Evolutionary conservation across 163 green algal species (phyloP).

Genomic region (Chlorella variabilis): DNA sequence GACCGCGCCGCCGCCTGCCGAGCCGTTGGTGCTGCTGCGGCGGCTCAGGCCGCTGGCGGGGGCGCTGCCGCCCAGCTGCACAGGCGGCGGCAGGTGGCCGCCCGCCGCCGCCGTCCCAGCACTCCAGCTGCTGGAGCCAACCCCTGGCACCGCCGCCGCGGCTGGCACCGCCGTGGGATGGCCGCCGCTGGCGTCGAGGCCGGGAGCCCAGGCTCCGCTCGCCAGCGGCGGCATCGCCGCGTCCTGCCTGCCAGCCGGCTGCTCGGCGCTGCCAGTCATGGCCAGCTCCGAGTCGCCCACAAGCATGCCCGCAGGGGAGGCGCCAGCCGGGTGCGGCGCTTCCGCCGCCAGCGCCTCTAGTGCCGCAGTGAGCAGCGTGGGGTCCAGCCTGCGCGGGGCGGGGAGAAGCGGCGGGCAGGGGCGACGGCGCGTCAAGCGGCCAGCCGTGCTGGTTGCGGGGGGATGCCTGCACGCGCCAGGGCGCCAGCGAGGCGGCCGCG

Average conservation of each 20-base stretch:
- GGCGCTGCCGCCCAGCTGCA: slow-evolving; percentile 28
- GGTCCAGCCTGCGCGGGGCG: slow-evolving; percentile 2
- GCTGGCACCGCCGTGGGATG: neutral
- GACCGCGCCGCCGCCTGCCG: too few species aligned
- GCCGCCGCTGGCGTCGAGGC: too few species aligned
- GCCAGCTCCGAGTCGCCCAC: slow-evolving; percentile 27
- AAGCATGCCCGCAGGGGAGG: slow-evolving; percentile 8
- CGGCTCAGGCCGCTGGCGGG: neutral
- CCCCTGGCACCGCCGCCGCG: neutral
- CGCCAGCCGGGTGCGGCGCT: neutral
- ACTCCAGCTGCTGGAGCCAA: slow-evolving; percentile 15
- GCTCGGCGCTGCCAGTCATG: neutral
- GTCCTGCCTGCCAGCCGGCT: neutral
- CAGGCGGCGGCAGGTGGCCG: neutral
- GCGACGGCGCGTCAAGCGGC: neutral
- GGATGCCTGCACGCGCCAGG: too few species aligned
- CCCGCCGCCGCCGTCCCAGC: neutral
- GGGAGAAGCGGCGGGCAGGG: neutral
- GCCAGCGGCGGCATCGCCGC: too few species aligned
- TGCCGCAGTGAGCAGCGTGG: slow-evolving; percentile 9
- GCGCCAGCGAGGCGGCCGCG: too few species aligned
- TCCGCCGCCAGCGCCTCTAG: neutral
- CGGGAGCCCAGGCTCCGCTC: too few species aligned
- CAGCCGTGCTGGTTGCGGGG: too few species aligned
- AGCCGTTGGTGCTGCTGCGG: neutral